phyloP scores from a whole-genome alignment of 2,329 filamentous ascomycete genomes.

The Fusarium torulosum region DNA sequence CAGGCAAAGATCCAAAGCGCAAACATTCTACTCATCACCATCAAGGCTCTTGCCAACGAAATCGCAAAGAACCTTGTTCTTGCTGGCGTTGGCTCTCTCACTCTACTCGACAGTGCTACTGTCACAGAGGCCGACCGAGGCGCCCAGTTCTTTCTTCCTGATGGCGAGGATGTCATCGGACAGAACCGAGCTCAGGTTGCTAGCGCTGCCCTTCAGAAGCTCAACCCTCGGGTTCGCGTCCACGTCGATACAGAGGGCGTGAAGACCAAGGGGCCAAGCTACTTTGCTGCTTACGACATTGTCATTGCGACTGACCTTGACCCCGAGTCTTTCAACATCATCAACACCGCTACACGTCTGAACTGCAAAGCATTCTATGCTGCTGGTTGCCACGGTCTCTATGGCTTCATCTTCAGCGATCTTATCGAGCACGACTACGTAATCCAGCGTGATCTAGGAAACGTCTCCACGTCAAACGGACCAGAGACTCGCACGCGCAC shows the following conservation, averaged over 20 bases:
- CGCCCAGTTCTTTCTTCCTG: slow-evolving; percentile 82
- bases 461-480: slow-evolving; percentile 70
- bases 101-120: slow-evolving; percentile 81
- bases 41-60: slow-evolving; percentile 91
- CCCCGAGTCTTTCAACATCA: slow-evolving; percentile 77
- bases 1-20: slow-evolving; percentile 93
- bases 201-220: slow-evolving; percentile 79
- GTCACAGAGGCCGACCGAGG: slow-evolving; percentile 86
- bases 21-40: slow-evolving; percentile 88
- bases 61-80: slow-evolving; percentile 97
- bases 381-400: slow-evolving; percentile 87
- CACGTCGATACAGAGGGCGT: slow-evolving; percentile 77
- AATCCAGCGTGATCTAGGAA: slow-evolving; percentile 86
- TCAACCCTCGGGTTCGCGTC: slow-evolving; percentile 90
- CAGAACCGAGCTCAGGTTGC: slow-evolving; percentile 88
- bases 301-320: slow-evolving; percentile 91
- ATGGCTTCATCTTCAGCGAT: slow-evolving; percentile 95
- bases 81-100: slow-evolving; percentile 90
- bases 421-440: slow-evolving; percentile 91
- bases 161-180: slow-evolving; percentile 75
- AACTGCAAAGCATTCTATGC: slow-evolving; percentile 88
- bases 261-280: slow-evolving; percentile 75
- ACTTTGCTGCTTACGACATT: slow-evolving; percentile 84
- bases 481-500: slow-evolving; percentile 83
- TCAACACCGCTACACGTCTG: slow-evolving; percentile 89